Conservation (phyloP, 192 early-diverging fungal species). For the Mortierella alpina region DNA sequence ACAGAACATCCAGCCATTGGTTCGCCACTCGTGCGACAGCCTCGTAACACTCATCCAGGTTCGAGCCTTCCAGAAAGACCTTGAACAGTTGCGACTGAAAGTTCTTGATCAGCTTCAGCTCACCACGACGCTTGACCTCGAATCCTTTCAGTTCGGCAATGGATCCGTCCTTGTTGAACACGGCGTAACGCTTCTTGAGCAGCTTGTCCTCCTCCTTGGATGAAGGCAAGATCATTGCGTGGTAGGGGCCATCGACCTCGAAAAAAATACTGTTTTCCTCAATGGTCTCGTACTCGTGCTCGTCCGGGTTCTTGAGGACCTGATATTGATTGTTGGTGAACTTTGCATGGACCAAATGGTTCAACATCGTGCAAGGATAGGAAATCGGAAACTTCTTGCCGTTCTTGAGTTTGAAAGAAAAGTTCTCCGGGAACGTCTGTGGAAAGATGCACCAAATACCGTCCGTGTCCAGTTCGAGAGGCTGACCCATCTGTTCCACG, state of each 20-base stretch:
- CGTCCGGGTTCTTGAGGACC: slow-evolving; percentile 70
- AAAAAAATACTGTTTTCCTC: slow-evolving; percentile 99
- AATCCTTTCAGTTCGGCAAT: slow-evolving; percentile 98
- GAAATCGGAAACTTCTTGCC: slow-evolving; percentile 89
- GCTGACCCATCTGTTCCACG: slow-evolving; percentile 92
- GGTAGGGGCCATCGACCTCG: slow-evolving; percentile 98
- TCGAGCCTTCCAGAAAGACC: slow-evolving; percentile 89
- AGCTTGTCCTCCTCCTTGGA: slow-evolving; percentile 96
- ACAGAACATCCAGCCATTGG: slow-evolving; percentile 96
- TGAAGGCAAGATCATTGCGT: slow-evolving; percentile 96
- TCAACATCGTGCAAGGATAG: slow-evolving; percentile 98
- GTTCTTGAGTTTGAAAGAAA: slow-evolving; percentile 82
- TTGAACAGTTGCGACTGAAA: slow-evolving; percentile 96
- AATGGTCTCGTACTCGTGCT: slow-evolving; percentile 70
- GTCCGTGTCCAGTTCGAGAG: slow-evolving; percentile 97
- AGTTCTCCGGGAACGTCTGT: slow-evolving; percentile 92
- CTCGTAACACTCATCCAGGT: slow-evolving; percentile 88
- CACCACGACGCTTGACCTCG: slow-evolving; percentile 98
- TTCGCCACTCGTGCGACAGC: slow-evolving; percentile 91
- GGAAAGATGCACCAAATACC: slow-evolving; percentile 99
- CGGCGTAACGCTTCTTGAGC: slow-evolving; percentile 98
- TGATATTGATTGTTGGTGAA: slow-evolving; percentile 99
- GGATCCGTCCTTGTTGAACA: slow-evolving; percentile 94
- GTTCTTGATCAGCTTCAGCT: slow-evolving; percentile 97
- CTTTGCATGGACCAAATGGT: slow-evolving; percentile 94